These are phyloP conservation scores for Fusarium algeriense DNA, from an alignment of 2,329 filamentous ascomycete species.

Conservation along the genomic window DNA sequence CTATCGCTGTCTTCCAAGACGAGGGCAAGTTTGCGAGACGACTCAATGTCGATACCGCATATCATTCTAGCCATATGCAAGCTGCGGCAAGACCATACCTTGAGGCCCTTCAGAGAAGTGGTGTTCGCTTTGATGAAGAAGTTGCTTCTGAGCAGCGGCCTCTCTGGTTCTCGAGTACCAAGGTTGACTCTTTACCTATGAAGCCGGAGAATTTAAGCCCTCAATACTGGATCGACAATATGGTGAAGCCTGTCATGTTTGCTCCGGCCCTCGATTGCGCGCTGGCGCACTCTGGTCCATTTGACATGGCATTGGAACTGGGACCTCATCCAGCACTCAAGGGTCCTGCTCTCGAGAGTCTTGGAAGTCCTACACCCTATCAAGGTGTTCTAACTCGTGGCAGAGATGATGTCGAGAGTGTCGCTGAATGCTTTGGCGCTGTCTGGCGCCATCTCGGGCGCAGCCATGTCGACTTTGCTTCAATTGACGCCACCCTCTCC, in stretches of 20 bases:
- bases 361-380: background rate
- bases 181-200: background rate
- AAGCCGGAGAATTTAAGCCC: background rate
- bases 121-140: background rate
- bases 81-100: background rate
- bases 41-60: constrained; percentile 17
- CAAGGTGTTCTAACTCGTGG: background rate
- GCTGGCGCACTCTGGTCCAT: background rate
- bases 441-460: constrained; percentile 6
- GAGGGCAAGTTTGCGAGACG: constrained; percentile 4
- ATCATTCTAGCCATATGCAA: constrained; percentile 8
- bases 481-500: background rate
- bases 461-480: constrained; percentile 4
- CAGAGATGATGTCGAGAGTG: background rate
- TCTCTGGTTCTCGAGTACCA: background rate
- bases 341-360: background rate
- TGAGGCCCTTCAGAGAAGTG: background rate
- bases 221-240: constrained; percentile 6
- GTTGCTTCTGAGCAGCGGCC: background rate
- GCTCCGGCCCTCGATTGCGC: background rate
- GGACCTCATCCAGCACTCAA: constrained; percentile 15
- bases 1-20: constrained; percentile 5
- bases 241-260: constrained; percentile 6
- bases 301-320: background rate
- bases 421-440: background rate